Percentiles rank a stretch among this genome's conserved stretches.
Conservation (phyloP, 768 basidiomycete species). For the Chlorophyllum brunneum region DNA sequence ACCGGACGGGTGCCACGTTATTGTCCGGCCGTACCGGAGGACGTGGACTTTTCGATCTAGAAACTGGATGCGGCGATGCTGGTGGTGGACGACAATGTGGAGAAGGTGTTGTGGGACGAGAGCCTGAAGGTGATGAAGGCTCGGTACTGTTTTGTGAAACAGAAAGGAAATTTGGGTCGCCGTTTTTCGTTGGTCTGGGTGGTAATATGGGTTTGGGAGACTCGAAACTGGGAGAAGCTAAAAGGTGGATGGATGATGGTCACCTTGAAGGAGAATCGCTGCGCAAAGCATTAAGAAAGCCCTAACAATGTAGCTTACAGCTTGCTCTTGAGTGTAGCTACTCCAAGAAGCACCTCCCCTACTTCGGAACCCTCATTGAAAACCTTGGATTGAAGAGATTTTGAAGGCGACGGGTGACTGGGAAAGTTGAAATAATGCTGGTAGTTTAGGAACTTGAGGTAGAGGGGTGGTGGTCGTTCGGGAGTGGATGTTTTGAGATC, state of each 20-base stretch:
- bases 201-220: constrained; percentile 5
- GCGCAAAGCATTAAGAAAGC: background rate
- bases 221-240: background rate
- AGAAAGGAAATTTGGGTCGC: background rate
- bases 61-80: background rate
- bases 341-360: constrained; percentile 9
- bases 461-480: constrained; percentile 60
- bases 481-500: constrained; percentile 43
- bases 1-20: background rate
- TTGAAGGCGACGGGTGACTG: constrained; percentile 36
- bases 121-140: background rate
- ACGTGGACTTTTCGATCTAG: constrained; percentile 6
- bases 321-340: constrained; percentile 20
- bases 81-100: constrained; percentile 7
- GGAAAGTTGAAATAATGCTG: constrained; percentile 29
- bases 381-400: constrained; percentile 26
- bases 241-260: background rate
- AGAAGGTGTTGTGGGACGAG: constrained; percentile 1
- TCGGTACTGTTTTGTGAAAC: constrained; percentile 4
- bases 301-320: constrained; percentile 22
- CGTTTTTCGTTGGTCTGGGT: background rate
- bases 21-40: background rate
- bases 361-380: constrained; percentile 13
- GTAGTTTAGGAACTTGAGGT: constrained; percentile 29
- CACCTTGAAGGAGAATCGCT: constrained; percentile 10